These are phyloP conservation scores for Aspergillus chevalieri DNA, from an alignment of 2,329 filamentous ascomycete species.

Conservation along the genomic window DNA sequence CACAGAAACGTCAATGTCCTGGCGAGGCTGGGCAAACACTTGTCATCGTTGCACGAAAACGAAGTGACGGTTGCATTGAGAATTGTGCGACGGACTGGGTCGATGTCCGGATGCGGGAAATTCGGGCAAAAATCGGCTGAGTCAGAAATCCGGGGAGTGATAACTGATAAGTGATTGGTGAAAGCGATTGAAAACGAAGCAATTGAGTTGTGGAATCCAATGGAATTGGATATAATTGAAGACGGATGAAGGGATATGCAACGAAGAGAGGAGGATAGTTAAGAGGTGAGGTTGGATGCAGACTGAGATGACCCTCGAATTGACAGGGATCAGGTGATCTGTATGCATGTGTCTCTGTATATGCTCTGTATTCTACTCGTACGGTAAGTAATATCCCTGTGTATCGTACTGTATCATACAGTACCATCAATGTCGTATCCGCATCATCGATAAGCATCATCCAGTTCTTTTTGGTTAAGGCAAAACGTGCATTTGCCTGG, in stretches of 20 bases:
- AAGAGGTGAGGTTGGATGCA: too few relatives aligned
- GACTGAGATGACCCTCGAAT: too few relatives aligned
- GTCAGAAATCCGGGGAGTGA: neutral
- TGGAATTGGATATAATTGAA: too few relatives aligned
- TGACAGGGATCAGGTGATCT: neutral
- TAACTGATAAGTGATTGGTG: too few relatives aligned
- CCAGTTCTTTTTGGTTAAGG: too few relatives aligned
- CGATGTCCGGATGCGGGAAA: neutral
- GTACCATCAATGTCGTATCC: neutral
- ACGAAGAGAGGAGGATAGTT: too few relatives aligned
- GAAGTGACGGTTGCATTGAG: neutral
- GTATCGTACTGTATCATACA: neutral
- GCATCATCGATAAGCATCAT: too few relatives aligned
- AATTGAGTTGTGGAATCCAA: too few relatives aligned
- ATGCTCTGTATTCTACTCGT: neutral
- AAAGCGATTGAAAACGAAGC: too few relatives aligned
- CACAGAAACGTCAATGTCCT: too few relatives aligned
- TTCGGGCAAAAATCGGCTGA: neutral
- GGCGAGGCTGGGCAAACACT: neutral
- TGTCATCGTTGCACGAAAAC: neutral
- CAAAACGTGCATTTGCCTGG: too few relatives aligned
- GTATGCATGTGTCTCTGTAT: neutral
- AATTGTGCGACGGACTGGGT: neutral
- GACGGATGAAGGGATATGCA: too few relatives aligned
- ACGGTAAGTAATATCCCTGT: neutral